A percentile compares a stretch with the other conserved stretches of the same genome.
These are phyloP conservation scores for Gynandropsis gynandra DNA, from an alignment of 345 rosid genomes.

Conservation along the genomic window DNA sequence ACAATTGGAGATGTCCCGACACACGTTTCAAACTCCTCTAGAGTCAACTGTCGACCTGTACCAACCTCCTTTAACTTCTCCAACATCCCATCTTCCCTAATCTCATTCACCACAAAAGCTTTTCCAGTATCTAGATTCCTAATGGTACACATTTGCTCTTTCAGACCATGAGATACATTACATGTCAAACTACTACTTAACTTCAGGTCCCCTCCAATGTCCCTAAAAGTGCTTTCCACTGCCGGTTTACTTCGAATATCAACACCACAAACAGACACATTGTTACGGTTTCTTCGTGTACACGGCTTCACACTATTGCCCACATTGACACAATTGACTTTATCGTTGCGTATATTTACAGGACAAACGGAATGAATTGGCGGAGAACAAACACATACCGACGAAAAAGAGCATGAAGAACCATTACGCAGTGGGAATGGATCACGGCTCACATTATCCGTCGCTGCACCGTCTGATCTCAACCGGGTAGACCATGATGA, in stretches of 20 bases:
- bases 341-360: conserved; percentile 22
- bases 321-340: conserved; percentile 5
- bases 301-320: conserved; percentile 17
- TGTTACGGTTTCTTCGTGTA: conserved; percentile 21
- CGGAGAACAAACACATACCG: no score
- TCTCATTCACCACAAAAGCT: conserved; percentile 81
- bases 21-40: conserved; percentile 86
- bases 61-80: conserved; percentile 82
- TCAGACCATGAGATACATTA: conserved; percentile 11
- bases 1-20: conserved; percentile 95
- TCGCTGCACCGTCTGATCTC: conserved; percentile 39
- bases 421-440: conserved; percentile 22
- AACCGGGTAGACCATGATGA: conserved; percentile 25
- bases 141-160: conserved; percentile 48
- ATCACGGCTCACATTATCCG: conserved; percentile 25
- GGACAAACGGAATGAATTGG: conserved; percentile 29
- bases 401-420: conserved; percentile 30
- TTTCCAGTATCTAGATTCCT: conserved; percentile 86
- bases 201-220: conserved; percentile 24
- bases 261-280: conserved; percentile 18
- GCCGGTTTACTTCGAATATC: conserved; percentile 33
- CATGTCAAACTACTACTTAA: neutral
- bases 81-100: conserved; percentile 72
- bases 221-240: conserved; percentile 25
- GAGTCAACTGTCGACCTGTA: conserved; percentile 78